Evolutionary conservation across 768 basidiomycete genomes (phyloP), one percentile per base, ranked within the genome.

Genomic region (Leccinum broughii): DNA sequence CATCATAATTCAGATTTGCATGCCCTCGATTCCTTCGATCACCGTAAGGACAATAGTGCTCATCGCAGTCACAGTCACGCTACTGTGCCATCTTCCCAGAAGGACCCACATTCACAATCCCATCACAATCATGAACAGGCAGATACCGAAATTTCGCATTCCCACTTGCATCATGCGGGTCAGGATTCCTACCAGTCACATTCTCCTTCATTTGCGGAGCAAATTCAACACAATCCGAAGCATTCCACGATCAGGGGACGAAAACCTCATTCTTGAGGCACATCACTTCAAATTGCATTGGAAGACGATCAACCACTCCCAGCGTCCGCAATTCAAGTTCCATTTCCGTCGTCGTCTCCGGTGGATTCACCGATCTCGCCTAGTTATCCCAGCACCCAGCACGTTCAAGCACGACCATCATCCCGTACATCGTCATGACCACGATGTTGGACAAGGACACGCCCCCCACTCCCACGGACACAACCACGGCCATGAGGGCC

Each of bases 401-500:
- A 80, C 77, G 52, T 80, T 84, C 57, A 79, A 78, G 30, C 77
- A 78, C 61, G 83, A 83, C 62, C 74, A 75, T 20, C 82, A 83
- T 68, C 77, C 73, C 46, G 68, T 61, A 24, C 68, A 70, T 44
- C 60, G 65, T 22, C 62, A 64, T 46, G 20, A 46, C 34, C 59
- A 63, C 44, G 58, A 66, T 51, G 39, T 49, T 58, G 64, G 61
- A 53, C 62, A 81, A 58, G 76, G 74, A n/a, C 72, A 81, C 61
- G 80, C 86, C 62, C 73, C 78, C 53, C 82, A 84, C 63, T 76
- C 81, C 51, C 85, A 87, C 71, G 72, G 76, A 3, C 86, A 83
- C 67, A 72, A 75, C 46, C 80, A 80, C 32, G 75, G 78, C 11
- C 89, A 88, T 65, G 90, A 94, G 73, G 89, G 92, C 1, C 94